These are phyloP conservation scores for Thelonectria discophora DNA, from an alignment of 2,329 filamentous ascomycete species.

Conservation along the genomic window DNA sequence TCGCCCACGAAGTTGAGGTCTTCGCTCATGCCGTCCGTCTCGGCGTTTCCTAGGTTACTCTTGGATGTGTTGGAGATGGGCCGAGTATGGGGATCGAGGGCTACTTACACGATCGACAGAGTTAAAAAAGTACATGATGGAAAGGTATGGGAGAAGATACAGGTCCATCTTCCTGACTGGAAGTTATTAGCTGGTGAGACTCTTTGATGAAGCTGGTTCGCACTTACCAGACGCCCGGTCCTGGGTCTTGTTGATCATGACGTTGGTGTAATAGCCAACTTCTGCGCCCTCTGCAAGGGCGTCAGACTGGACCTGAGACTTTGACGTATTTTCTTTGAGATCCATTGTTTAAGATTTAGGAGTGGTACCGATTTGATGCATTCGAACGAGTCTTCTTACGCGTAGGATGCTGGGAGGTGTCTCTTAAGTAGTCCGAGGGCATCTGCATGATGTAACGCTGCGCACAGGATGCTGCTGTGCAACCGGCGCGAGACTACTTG, in stretches of 20 bases:
- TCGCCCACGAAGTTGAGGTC: conserved; percentile 54
- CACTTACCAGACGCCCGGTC: conserved; percentile 16
- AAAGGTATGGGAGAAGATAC: conserved; percentile 54
- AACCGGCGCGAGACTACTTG: conserved; percentile 4
- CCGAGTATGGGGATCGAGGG: too few relatives aligned
- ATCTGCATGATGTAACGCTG: background rate
- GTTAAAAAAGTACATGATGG: conserved; percentile 46
- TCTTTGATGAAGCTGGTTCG: background rate
- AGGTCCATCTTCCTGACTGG: conserved; percentile 51
- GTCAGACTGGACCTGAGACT: conserved; percentile 8
- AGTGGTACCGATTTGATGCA: background rate
- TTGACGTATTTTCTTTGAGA: conserved; percentile 7
- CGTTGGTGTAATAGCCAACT: conserved; percentile 12
- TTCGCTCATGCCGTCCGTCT: conserved; percentile 54
- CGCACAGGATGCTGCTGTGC: too few relatives aligned
- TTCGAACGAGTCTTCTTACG: background rate
- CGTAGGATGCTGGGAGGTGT: background rate
- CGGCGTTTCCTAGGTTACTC: conserved; percentile 60
- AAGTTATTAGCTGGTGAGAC: background rate
- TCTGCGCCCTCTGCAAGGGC: conserved; percentile 6
- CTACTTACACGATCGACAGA: conserved; percentile 31
- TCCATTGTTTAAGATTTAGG: conserved; percentile 8
- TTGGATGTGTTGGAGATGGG: conserved; percentile 5
- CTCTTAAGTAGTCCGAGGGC: background rate
- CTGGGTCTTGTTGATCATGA: conserved; percentile 18